Conservation (phyloP, 1,284 basidiomycete species). For the Sporisorium reilianum region DNA sequence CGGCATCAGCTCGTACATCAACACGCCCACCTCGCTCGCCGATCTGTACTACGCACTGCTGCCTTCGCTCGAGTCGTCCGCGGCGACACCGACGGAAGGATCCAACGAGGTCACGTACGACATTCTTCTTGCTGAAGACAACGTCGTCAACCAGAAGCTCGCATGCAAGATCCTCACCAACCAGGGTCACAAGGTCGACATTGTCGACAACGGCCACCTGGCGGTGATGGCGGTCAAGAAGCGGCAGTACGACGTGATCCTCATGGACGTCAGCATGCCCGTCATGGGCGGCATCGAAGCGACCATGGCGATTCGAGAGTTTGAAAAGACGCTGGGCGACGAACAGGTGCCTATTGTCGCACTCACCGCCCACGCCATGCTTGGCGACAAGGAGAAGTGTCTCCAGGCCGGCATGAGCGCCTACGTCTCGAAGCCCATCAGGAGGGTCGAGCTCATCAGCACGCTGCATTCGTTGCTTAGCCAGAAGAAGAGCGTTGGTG, state of each 20-base stretch:
- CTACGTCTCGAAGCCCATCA: slow-evolving; percentile 65
- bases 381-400: slow-evolving; percentile 68
- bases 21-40: slow-evolving; percentile 87
- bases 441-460: slow-evolving; percentile 62
- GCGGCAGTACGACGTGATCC: slow-evolving; percentile 75
- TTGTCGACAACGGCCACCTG: slow-evolving; percentile 95
- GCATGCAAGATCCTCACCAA: slow-evolving; percentile 97
- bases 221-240: slow-evolving; percentile 90
- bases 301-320: slow-evolving; percentile 78
- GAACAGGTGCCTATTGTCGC: slow-evolving; percentile 91
- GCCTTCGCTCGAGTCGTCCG: slow-evolving; percentile 92
- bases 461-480: slow-evolving; percentile 60
- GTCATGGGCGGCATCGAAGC: slow-evolving; percentile 73
- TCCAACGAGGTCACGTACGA: slow-evolving; percentile 86
- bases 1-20: slow-evolving; percentile 89
- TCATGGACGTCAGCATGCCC: slow-evolving; percentile 91
- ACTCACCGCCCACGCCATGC: slow-evolving; percentile 84
- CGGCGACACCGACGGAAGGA: slow-evolving; percentile 82
- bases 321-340: slow-evolving; percentile 81
- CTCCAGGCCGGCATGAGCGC: slow-evolving; percentile 66
- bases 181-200: slow-evolving; percentile 94
- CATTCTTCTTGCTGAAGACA: slow-evolving; percentile 97
- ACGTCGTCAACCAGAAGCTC: slow-evolving; percentile 95
- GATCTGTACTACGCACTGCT: slow-evolving; percentile 93
- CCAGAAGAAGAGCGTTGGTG: slow-evolving; percentile 46